Conservation (phyloP, 805 yeast species). For the Lachancea sp. region DNA sequence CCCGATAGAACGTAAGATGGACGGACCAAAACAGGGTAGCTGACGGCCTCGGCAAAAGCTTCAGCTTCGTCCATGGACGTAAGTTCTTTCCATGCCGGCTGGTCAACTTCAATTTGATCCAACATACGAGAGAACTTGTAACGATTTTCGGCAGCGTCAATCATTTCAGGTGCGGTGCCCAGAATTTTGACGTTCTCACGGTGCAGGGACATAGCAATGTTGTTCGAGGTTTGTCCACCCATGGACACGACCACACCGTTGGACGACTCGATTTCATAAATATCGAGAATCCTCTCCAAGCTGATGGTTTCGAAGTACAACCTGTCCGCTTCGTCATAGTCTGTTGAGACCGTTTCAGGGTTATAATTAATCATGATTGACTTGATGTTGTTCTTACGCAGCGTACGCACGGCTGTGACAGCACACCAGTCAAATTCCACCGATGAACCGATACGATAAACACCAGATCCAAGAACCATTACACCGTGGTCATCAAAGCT, state of each 20-base stretch:
- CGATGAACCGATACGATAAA: constrained; percentile 96
- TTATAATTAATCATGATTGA: constrained; percentile 96
- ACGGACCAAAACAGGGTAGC: constrained; percentile 93
- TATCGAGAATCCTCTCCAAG: constrained; percentile 89
- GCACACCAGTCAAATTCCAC: constrained; percentile 99
- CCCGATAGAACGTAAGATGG: constrained; percentile 97
- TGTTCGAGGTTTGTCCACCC: constrained; percentile 99
- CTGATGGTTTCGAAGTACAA: constrained; percentile 93
- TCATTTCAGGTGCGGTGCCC: constrained; percentile 98
- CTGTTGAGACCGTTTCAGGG: constrained; percentile 99
- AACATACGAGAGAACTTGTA: constrained; percentile 96
- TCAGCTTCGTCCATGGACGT: constrained; percentile 92
- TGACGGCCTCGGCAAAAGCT: constrained; percentile 80
- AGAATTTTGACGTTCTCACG: constrained; percentile 91
- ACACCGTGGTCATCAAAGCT: constrained; percentile 87
- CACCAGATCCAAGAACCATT: constrained; percentile 97
- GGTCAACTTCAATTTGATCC: constrained; percentile 94
- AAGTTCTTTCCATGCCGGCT: constrained; percentile 98
- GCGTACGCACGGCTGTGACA: constrained; percentile 89
- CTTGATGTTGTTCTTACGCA: constrained; percentile 78
- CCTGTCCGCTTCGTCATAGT: constrained; percentile 96
- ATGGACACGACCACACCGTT: constrained; percentile 90
- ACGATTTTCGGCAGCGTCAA: constrained; percentile 96
- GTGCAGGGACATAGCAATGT: constrained; percentile 86
- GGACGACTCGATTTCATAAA: constrained; percentile 85